Percentiles rank a stretch among this genome's conserved stretches.
Evolutionary conservation across 257 asterid genomes (phyloP).

Genomic region (Nicotiana tabacum): DNA sequence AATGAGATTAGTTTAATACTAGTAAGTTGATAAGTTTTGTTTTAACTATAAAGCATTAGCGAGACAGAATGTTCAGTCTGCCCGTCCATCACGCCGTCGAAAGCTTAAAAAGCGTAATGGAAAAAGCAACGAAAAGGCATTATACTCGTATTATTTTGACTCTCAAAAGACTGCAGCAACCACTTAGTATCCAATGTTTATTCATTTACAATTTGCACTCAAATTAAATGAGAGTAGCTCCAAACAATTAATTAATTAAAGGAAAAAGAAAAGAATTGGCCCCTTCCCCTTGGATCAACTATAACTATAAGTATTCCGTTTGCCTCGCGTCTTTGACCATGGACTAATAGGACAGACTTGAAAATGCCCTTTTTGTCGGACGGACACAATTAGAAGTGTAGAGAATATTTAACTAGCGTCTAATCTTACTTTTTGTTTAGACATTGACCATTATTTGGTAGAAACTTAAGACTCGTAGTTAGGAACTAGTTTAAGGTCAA

Average conservation of each 20-base stretch:
- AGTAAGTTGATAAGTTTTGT: neutral
- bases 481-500: neutral
- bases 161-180: neutral
- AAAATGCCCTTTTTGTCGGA: neutral
- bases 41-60: neutral
- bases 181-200: constrained; percentile 11
- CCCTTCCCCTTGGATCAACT: neutral
- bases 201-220: neutral
- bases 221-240: neutral
- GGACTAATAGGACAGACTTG: neutral
- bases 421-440: neutral
- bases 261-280: neutral
- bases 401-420: neutral
- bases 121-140: neutral
- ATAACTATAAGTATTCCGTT: neutral
- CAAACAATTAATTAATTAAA: neutral
- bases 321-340: neutral
- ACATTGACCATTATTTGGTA: neutral
- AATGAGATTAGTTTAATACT: neutral
- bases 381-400: neutral
- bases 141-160: neutral
- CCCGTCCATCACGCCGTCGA: constrained; percentile 13
- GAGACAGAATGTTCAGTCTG: constrained; percentile 1
- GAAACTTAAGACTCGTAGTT: neutral
- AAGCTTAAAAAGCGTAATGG: constrained; percentile 9